Evolutionary conservation across 768 basidiomycete genomes (phyloP).

Genomic region (Dioszegia aurantiaca): DNA sequence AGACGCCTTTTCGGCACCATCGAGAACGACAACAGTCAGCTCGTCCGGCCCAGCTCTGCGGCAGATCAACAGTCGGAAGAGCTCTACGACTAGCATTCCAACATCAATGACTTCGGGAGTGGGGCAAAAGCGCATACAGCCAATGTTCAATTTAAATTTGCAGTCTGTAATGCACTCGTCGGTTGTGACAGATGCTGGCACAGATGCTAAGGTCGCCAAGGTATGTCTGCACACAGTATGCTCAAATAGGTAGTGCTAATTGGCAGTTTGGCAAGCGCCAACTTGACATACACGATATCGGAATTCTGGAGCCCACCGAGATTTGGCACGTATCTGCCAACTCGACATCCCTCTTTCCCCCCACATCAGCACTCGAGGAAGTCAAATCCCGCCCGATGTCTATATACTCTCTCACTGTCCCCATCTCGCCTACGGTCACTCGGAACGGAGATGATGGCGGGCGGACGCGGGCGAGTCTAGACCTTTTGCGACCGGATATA

Average conservation of each 20-base stretch:
- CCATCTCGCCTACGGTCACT: slow-evolving; percentile 34
- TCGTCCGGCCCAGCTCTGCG: not conserved
- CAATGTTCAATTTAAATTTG: slow-evolving; percentile 50
- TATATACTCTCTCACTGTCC: slow-evolving; percentile 28
- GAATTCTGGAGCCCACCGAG: slow-evolving; percentile 46
- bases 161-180: slow-evolving; percentile 51
- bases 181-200: slow-evolving; percentile 49
- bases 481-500: slow-evolving; percentile 28
- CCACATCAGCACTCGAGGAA: slow-evolving; percentile 3
- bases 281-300: slow-evolving; percentile 46
- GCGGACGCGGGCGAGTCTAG: slow-evolving; percentile 21
- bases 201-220: slow-evolving; percentile 51
- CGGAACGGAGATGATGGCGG: slow-evolving; percentile 15
- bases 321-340: slow-evolving; percentile 28
- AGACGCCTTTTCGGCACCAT: not conserved
- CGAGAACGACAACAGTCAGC: not conserved
- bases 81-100: slow-evolving; percentile 7
- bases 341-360: slow-evolving; percentile 5
- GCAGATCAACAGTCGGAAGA: slow-evolving; percentile 4
- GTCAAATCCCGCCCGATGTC: slow-evolving; percentile 26
- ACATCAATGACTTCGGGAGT: slow-evolving; percentile 2
- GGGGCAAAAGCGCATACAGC: slow-evolving; percentile 42
- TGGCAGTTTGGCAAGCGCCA: slow-evolving; percentile 45
- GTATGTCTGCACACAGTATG: too few relatives aligned
- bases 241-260: too few relatives aligned